Conservation (phyloP, 192 early-diverging fungal genomes). For the Gonapodya sp. region DNA sequence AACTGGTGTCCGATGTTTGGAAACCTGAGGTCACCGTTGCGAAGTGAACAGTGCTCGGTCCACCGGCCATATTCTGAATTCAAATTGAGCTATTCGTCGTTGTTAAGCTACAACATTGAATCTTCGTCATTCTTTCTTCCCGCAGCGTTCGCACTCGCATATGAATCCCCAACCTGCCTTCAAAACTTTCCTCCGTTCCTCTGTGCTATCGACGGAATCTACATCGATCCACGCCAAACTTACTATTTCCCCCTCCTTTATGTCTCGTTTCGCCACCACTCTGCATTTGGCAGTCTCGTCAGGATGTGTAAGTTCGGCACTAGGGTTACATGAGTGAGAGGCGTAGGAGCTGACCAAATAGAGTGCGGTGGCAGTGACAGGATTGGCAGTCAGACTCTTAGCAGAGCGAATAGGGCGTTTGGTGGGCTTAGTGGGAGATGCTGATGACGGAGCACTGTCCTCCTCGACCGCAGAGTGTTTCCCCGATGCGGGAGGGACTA, state of each 20-base stretch:
- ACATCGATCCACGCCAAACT: constrained; percentile 45
- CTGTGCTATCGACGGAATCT: constrained; percentile 23
- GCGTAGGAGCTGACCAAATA: constrained; percentile 66
- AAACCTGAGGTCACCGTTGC: too few relatives aligned
- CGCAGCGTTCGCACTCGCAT: constrained; percentile 47
- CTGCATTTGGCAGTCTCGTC: constrained; percentile 38
- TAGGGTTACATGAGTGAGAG: constrained; percentile 64
- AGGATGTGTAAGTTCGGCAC: constrained; percentile 44
- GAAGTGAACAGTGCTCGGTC: too few relatives aligned
- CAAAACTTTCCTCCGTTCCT: constrained; percentile 46
- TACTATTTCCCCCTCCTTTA: constrained; percentile 63
- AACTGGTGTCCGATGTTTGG: not conserved
- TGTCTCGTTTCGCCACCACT: constrained; percentile 44
- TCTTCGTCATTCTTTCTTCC: too few relatives aligned
- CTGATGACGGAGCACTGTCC: too few relatives aligned
- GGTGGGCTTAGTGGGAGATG: not conserved
- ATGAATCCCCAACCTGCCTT: constrained; percentile 45
- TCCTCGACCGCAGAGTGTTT: too few relatives aligned
- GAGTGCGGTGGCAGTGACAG: constrained; percentile 51
- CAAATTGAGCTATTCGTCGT: not conserved
- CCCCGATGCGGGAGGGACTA: too few relatives aligned
- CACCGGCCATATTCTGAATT: too few relatives aligned
- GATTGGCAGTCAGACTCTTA: constrained; percentile 27
- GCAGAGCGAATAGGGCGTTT: constrained; percentile 1
- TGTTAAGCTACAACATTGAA: not conserved